These are phyloP conservation scores for Coemansia sp. DNA, from an alignment of 192 early-diverging fungal genomes.

Conservation along the genomic window DNA sequence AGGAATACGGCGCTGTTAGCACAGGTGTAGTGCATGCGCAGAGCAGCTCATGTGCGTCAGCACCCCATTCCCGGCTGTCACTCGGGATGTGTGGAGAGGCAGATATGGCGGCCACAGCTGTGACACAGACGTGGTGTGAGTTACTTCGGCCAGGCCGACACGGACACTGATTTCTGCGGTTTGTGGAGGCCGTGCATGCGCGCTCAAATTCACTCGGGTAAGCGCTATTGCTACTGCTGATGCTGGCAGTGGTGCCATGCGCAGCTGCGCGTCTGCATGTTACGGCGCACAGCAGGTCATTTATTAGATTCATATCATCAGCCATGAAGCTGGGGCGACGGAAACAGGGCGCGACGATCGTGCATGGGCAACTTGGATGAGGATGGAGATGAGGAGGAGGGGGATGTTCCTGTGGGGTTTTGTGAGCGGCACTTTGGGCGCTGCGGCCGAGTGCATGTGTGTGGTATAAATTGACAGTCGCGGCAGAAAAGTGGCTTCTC, in stretches of 20 bases:
- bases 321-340: slow-evolving; percentile 2
- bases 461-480: not conserved
- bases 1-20: slow-evolving; percentile 3
- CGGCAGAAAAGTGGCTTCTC: not conserved
- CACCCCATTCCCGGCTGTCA: not conserved
- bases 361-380: not conserved
- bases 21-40: slow-evolving; percentile 13
- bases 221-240: slow-evolving; percentile 13
- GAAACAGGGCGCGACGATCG: not conserved
- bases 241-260: slow-evolving; percentile 10
- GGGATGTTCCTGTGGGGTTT: not conserved
- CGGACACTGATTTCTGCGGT: slow-evolving; percentile 9
- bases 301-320: slow-evolving; percentile 24
- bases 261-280: slow-evolving; percentile 22
- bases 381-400: not conserved
- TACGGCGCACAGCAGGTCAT: slow-evolving; percentile 19
- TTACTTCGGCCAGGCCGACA: slow-evolving; percentile 1
- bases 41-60: slow-evolving; percentile 2
- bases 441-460: not conserved
- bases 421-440: no score
- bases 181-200: not conserved
- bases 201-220: slow-evolving; percentile 10
- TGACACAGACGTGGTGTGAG: not conserved
- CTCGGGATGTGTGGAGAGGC: not conserved
- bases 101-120: not conserved